Percentiles rank a stretch among this genome's conserved stretches.
Evolutionary conservation across 495 filamentous ascomycete genomes (phyloP).

Genomic region (Neohortaea acidophila): DNA sequence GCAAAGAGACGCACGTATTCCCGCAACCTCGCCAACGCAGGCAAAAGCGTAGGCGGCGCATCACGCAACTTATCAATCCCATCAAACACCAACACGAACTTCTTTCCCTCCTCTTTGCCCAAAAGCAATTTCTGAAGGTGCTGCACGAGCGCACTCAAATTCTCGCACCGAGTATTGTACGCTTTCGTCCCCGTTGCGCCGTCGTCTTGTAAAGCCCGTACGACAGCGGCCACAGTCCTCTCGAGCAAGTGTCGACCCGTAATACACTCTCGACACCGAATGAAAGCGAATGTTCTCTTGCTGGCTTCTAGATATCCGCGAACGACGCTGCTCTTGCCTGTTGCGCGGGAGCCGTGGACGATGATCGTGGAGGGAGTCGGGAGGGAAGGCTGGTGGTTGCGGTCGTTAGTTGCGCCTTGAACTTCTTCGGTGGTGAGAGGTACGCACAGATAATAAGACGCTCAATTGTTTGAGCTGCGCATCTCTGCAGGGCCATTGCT

Average conservation of each 20-base stretch:
- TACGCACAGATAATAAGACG: slow-evolving; percentile 20
- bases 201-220: slow-evolving; percentile 33
- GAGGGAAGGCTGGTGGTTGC: slow-evolving; percentile 25
- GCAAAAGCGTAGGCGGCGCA: slow-evolving; percentile 59
- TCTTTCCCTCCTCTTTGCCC: slow-evolving; percentile 29
- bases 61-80: slow-evolving; percentile 83
- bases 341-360: slow-evolving; percentile 77
- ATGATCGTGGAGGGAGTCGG: slow-evolving; percentile 47
- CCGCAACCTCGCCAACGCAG: slow-evolving; percentile 63
- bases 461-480: slow-evolving; percentile 23
- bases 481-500: slow-evolving; percentile 26
- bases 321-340: slow-evolving; percentile 68
- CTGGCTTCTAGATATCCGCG: slow-evolving; percentile 43
- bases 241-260: slow-evolving; percentile 79
- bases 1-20: slow-evolving; percentile 41
- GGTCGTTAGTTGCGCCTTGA: not conserved
- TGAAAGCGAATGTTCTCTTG: slow-evolving; percentile 47
- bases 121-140: slow-evolving; percentile 42
- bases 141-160: slow-evolving; percentile 54
- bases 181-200: slow-evolving; percentile 27
- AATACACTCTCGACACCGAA: slow-evolving; percentile 74
- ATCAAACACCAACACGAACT: slow-evolving; percentile 76
- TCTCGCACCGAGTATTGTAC: slow-evolving; percentile 52
- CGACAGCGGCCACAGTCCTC: slow-evolving; percentile 35
- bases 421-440: not conserved